Percentiles rank a stretch among this genome's conserved stretches.
These are phyloP conservation scores for Russula emetica DNA, from an alignment of 768 basidiomycete genomes.

Conservation along the genomic window DNA sequence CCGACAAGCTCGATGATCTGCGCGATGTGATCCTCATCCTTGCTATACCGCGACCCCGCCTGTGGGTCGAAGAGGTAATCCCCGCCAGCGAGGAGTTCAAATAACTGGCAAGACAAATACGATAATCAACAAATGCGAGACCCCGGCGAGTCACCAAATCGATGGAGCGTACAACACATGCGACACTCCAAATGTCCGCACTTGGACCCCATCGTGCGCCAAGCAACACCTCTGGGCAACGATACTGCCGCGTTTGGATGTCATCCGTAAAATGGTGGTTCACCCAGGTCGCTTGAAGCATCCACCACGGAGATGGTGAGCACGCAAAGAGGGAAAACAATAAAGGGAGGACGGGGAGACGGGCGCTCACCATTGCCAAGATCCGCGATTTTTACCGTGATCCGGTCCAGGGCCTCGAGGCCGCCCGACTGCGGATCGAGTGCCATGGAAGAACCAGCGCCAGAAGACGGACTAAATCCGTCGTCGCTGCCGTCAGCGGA, in stretches of 20 bases:
- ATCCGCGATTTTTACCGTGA: conserved; percentile 99
- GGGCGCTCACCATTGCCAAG: conserved; percentile 77
- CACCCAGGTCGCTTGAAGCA: conserved; percentile 65
- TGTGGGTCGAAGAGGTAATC: conserved; percentile 99
- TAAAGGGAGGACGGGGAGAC: conserved; percentile 14
- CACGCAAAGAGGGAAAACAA: neutral
- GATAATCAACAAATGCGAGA: neutral
- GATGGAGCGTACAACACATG: conserved; percentile 73
- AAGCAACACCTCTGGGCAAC: conserved; percentile 95
- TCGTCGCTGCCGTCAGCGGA: conserved; percentile 32
- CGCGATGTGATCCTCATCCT: conserved; percentile 96
- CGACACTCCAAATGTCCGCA: conserved; percentile 95
- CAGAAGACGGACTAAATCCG: conserved; percentile 24
- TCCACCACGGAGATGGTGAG: neutral
- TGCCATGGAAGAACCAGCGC: conserved; percentile 31
- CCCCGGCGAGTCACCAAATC: neutral
- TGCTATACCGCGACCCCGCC: conserved; percentile 89
- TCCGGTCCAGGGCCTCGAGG: conserved; percentile 50
- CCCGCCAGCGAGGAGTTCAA: conserved; percentile 93
- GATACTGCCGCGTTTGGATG: conserved; percentile 95
- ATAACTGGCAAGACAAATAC: conserved; percentile 51
- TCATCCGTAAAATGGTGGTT: conserved; percentile 99
- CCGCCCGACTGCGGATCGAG: conserved; percentile 30
- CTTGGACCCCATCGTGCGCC: conserved; percentile 95
- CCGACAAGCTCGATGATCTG: conserved; percentile 97